Base-by-base conservation (phyloP, 2,329 filamentous ascomycete species). In the Coniella lustricola region DNA sequence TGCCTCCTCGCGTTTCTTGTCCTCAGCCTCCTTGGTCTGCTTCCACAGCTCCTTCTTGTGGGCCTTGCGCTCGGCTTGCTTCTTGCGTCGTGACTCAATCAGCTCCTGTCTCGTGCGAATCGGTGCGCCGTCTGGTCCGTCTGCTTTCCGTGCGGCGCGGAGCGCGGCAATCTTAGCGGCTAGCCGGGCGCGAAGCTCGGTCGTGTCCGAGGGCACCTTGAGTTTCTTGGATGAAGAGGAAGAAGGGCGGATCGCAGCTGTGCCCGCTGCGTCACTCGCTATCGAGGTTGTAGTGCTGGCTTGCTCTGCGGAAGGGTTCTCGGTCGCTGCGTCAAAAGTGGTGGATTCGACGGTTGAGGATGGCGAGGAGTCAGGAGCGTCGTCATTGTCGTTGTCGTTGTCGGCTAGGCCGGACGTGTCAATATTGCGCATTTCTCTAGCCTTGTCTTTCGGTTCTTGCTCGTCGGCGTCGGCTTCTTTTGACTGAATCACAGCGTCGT, bases 31-130 rank as follows among this genome's bases (percentile, higher is more conserved):
- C 63, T 87, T 91, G 17, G 86, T 85, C 58, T 87, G 77, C 55
- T 79, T 74, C 38, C 90, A 81, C 50, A 90, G 71, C 60, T 91
- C 87, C 67, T 95, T 93, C 72, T 95, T 97, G 60, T 91, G 85
- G 18, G 82, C 83, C 64, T 90, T 91, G 54, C 89, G 82, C 64
- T 90, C 82, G 51, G 88, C 85, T 64, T 95, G 87, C 70, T 95
- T 96, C 62, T 83, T 82, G 54, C 93, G 81, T 36, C 93, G 81
- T 38, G 87, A 80, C 67, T 97, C 93, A 58, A 98, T 89, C 12
- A 98, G 77, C 63, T 97, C 90, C 67, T 95, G 86, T 53, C 93
- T 81, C 52, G 88, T 95, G 55, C 86, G 82, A 49, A 91, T 87
- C 14, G 86, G 84, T 60, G 85, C 84, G 52, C 89, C 89, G 58